A percentile compares a stretch with the other conserved stretches of the same genome.
phyloP scores from a whole-genome alignment of 78 protist species.

The Pelomyxa schiedti region DNA sequence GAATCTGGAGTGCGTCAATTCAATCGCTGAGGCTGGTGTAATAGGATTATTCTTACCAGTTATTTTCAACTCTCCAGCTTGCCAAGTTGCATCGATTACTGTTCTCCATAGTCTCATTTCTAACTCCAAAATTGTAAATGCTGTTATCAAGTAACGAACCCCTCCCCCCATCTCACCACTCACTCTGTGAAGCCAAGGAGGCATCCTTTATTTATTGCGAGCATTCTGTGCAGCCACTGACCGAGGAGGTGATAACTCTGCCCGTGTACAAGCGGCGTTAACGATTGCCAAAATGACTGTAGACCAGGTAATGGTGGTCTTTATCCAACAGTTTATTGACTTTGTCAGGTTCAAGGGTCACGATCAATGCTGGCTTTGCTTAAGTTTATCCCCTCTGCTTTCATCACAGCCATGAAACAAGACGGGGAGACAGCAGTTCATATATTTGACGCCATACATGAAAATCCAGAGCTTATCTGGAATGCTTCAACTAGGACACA shows the following conservation, averaged over 20 bases:
- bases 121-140: conserved; percentile 18
- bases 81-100: too few species aligned
- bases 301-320: too few species aligned
- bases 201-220: conserved; percentile 23
- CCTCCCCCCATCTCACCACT: neutral
- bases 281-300: neutral
- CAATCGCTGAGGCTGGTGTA: conserved; percentile 10
- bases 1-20: conserved; percentile 39
- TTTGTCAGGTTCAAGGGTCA: conserved; percentile 53
- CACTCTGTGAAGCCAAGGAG: conserved; percentile 15
- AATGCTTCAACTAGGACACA: conserved; percentile 46
- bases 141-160: too few species aligned
- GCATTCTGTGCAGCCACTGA: neutral
- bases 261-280: neutral
- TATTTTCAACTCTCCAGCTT: conserved; percentile 8
- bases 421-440: conserved; percentile 34
- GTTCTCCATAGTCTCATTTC: conserved; percentile 5
- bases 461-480: conserved; percentile 67
- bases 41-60: neutral
- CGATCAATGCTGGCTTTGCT: too few species aligned
- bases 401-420: conserved; percentile 57
- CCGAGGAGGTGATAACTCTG: neutral
- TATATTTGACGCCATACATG: conserved; percentile 47
- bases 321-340: conserved; percentile 31
- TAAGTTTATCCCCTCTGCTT: conserved; percentile 57